A percentile compares a stretch with the other conserved stretches of the same genome.
These are phyloP conservation scores for Penicillium argentinense DNA, from an alignment of 495 filamentous ascomycete genomes.

Conservation along the genomic window DNA sequence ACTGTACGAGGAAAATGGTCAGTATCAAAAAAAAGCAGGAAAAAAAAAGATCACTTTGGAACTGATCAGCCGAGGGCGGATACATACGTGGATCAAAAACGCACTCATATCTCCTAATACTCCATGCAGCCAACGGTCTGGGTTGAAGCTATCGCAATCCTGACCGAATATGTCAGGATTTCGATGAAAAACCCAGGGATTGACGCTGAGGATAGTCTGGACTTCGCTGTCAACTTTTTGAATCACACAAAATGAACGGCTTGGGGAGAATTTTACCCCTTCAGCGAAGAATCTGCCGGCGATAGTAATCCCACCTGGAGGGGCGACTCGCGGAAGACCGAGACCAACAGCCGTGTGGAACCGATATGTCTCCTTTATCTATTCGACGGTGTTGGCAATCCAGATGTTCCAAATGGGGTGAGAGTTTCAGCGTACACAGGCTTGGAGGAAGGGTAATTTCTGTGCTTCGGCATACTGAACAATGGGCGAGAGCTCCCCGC, in stretches of 20 bases:
- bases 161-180: slow-evolving; percentile 42
- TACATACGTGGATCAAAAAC: slow-evolving; percentile 33
- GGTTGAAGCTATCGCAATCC: slow-evolving; percentile 46
- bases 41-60: too few relatives aligned
- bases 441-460: slow-evolving; percentile 37
- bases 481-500: slow-evolving; percentile 24
- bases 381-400: neutral
- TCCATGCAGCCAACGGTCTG: slow-evolving; percentile 43
- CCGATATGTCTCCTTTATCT: slow-evolving; percentile 55
- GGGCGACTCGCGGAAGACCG: slow-evolving; percentile 30
- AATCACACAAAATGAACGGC: neutral
- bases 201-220: slow-evolving; percentile 42
- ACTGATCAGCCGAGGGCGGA: too few relatives aligned
- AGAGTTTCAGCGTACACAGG: slow-evolving; percentile 25
- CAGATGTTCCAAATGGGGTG: neutral
- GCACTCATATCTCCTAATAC: slow-evolving; percentile 31
- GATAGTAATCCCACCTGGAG: slow-evolving; percentile 28
- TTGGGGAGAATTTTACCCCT: slow-evolving; percentile 23
- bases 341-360: slow-evolving; percentile 32
- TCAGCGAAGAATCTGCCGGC: slow-evolving; percentile 34
- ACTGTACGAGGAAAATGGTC: slow-evolving; percentile 20
- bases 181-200: slow-evolving; percentile 46
- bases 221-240: neutral
- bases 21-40: too few relatives aligned
- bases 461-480: slow-evolving; percentile 26